Conservation (phyloP, 2,329 filamentous ascomycete genomes). For the Fusarium lyarnte region DNA sequence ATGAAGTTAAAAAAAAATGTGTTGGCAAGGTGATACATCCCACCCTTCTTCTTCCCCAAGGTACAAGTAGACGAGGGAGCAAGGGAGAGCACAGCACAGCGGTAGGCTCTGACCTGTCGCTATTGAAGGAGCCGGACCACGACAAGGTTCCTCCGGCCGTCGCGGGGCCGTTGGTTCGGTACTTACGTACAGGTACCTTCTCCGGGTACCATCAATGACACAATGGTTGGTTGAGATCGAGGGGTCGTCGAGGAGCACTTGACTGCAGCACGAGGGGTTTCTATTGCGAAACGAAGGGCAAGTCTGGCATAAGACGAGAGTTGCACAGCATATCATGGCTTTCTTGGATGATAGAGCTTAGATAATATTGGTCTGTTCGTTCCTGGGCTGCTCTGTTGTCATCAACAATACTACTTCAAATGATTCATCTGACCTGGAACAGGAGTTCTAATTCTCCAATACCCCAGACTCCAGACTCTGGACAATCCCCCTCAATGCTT, state of each 20-base stretch:
- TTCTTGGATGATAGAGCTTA: slow-evolving; percentile 16
- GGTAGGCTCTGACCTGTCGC: slow-evolving; percentile 12
- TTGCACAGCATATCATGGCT: slow-evolving; percentile 30
- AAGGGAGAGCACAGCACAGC: slow-evolving; percentile 17
- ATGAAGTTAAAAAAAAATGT: slow-evolving; percentile 25
- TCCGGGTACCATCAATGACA: slow-evolving; percentile 41
- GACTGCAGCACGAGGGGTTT: slow-evolving; percentile 31
- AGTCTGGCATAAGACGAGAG: slow-evolving; percentile 21
- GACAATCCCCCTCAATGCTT: slow-evolving; percentile 4
- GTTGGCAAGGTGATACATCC: slow-evolving; percentile 26
- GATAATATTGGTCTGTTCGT: slow-evolving; percentile 17
- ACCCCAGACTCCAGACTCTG: slow-evolving; percentile 28
- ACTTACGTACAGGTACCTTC: slow-evolving; percentile 39
- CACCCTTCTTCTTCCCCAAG: slow-evolving; percentile 18
- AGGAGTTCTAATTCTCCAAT: slow-evolving; percentile 15
- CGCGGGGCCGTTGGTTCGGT: slow-evolving; percentile 39
- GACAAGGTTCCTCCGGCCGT: slow-evolving; percentile 34
- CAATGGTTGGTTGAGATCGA: slow-evolving; percentile 30
- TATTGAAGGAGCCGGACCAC: slow-evolving; percentile 10
- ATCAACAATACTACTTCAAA: background rate
- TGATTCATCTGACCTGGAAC: slow-evolving; percentile 1
- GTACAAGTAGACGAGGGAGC: slow-evolving; percentile 2
- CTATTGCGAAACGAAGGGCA: slow-evolving; percentile 15
- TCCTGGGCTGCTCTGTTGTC: background rate
- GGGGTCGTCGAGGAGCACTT: slow-evolving; percentile 22